Evolutionary conservation across 2,329 filamentous ascomycete genomes (phyloP).

Genomic region (Colletotrichum abscissum): DNA sequence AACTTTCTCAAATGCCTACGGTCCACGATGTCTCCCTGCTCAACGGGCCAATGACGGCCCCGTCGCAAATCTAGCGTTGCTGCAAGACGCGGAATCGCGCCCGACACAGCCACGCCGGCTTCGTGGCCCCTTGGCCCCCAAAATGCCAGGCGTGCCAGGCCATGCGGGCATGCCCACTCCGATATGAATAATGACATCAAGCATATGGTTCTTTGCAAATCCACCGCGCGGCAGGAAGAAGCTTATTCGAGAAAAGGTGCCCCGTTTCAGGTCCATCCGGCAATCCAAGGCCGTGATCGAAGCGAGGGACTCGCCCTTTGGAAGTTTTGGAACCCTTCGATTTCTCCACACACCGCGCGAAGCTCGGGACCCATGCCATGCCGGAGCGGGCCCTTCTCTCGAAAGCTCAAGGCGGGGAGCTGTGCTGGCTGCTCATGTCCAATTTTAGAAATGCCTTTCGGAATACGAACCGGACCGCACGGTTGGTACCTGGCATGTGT

Average conservation of each 20-base stretch:
- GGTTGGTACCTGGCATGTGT: constrained; percentile 11
- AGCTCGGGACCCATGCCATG: neutral
- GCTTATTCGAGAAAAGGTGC: constrained; percentile 33
- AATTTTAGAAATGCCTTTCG: constrained; percentile 28
- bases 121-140: constrained; percentile 16
- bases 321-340: neutral
- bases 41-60: constrained; percentile 12
- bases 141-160: constrained; percentile 11
- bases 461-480: constrained; percentile 25
- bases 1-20: neutral
- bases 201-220: constrained; percentile 3
- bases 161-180: neutral
- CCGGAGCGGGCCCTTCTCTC: constrained; percentile 3
- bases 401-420: neutral
- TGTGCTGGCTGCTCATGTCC: constrained; percentile 11
- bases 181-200: constrained; percentile 27
- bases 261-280: constrained; percentile 8
- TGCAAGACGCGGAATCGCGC: constrained; percentile 21
- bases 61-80: constrained; percentile 2
- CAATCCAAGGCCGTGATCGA: neutral
- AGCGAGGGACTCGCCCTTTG: neutral
- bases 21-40: neutral
- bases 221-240: constrained; percentile 34
- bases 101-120: constrained; percentile 32
- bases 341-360: constrained; percentile 23